A percentile compares a stretch with the other conserved stretches of the same genome.
Conservation (phyloP, 2,329 filamentous ascomycete species). For the Penicillium sp. region DNA sequence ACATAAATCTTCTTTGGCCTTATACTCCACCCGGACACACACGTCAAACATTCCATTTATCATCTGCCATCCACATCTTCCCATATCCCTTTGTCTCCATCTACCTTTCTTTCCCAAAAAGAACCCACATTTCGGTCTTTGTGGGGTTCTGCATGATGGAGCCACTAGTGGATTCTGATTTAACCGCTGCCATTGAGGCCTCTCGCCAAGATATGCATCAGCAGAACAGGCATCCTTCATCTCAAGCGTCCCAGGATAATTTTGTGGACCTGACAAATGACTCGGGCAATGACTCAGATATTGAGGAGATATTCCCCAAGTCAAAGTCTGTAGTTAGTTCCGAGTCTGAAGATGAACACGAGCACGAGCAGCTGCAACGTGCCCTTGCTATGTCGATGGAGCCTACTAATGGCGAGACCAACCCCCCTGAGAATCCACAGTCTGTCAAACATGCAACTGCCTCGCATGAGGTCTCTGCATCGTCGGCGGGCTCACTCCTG, state of each 20-base stretch:
- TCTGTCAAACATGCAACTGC: background rate
- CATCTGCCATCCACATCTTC: background rate
- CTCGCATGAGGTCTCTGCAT: background rate
- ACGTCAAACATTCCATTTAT: background rate
- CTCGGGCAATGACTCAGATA: conserved; percentile 28
- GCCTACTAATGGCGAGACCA: conserved; percentile 4
- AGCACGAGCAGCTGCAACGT: conserved; percentile 37
- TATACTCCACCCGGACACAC: background rate
- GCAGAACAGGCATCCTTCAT: background rate
- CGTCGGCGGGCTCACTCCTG: conserved; percentile 31
- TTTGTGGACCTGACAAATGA: conserved; percentile 37
- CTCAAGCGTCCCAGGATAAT: background rate
- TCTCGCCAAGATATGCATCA: conserved; percentile 20
- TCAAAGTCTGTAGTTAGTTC: conserved; percentile 28
- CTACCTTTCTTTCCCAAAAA: background rate
- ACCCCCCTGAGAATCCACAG: background rate
- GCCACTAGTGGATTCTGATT: conserved; percentile 12
- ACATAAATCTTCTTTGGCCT: background rate
- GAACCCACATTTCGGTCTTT: background rate
- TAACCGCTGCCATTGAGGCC: conserved; percentile 22
- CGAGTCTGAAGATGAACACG: conserved; percentile 22
- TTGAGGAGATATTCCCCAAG: conserved; percentile 25
- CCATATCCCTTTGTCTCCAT: background rate
- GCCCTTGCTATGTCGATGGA: conserved; percentile 37
- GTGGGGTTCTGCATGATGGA: conserved; percentile 1